Evolutionary conservation across 2,329 filamentous ascomycete genomes (phyloP), one percentile per base, ranked within the genome.

Genomic region (Orbilia brochopaga): DNA sequence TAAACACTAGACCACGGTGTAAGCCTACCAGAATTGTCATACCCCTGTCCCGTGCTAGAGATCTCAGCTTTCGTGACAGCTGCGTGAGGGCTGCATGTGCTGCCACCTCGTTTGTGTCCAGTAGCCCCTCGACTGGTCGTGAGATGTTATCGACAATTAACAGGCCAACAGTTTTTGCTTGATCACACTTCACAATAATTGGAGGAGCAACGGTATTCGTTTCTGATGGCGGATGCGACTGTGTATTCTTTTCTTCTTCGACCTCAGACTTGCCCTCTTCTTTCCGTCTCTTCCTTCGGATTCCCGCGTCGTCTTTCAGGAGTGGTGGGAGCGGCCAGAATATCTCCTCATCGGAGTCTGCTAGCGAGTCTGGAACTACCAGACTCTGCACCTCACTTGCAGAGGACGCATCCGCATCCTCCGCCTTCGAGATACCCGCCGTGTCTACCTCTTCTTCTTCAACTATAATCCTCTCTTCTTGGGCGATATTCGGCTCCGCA

Each of bases 271-370:
- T 21, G 2, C 1, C 4, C 4, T 6, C 17, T 44, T 58, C 19
- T 19, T 35, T 35, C n/a, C 27, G 58, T 50, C 23, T 72, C 24
- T 44, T 60, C 55, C 40, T 63, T 55, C 37, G 46, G 11, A 64
- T 10, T 15, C 67, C 67, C 1, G 53, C 51, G 44, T 72, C 67
- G 15, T 72, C 55, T 40, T 72, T 72, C n/a, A 55, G 60, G 8
- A 51, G 30, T 11, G 37, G 15, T 24, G 60, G 67, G 4, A 65
- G n/a, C 7, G 67, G 67, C 67, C 67, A 72, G 48, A 65, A 57
- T 56, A 72, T 72, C 15, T 72, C 67, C 23, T 72, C 67, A 11
- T 72, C 67, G 6, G 67, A 72, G 35, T 72, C 67, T 27, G 67
- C 67, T 24, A 65, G 54, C 7, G 67, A 72, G 24, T 72, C 67